A percentile compares a stretch with the other conserved stretches of the same genome.
Conservation (phyloP, 2,329 filamentous ascomycete genomes). For the Nemania sp. region DNA sequence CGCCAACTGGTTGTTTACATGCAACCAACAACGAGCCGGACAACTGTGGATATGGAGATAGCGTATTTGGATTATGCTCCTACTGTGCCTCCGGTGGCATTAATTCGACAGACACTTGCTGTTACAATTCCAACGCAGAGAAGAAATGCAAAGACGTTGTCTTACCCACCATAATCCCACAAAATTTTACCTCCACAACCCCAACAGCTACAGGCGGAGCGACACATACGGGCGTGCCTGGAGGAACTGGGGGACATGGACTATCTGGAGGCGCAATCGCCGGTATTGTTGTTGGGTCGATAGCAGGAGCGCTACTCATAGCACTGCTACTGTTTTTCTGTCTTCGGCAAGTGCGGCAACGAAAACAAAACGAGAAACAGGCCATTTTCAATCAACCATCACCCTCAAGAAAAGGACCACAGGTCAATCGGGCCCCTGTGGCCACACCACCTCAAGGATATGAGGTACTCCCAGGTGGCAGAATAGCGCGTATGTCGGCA, state of each 20-base stretch:
- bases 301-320: slow-evolving; percentile 73
- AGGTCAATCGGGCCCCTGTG: slow-evolving; percentile 46
- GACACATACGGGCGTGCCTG: slow-evolving; percentile 40
- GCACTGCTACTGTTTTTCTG: slow-evolving; percentile 72
- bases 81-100: slow-evolving; percentile 83
- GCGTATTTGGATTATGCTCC: slow-evolving; percentile 76
- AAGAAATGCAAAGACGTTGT: slow-evolving; percentile 74
- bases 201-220: slow-evolving; percentile 53
- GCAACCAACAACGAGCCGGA: slow-evolving; percentile 79
- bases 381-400: slow-evolving; percentile 91
- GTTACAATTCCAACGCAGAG: slow-evolving; percentile 78
- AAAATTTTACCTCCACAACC: slow-evolving; percentile 59
- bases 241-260: slow-evolving; percentile 38
- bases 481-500: slow-evolving; percentile 95
- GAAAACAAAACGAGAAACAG: slow-evolving; percentile 64
- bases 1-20: slow-evolving; percentile 71
- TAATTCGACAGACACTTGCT: slow-evolving; percentile 95
- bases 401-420: slow-evolving; percentile 61
- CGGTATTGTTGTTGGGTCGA: slow-evolving; percentile 81
- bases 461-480: slow-evolving; percentile 80
- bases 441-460: slow-evolving; percentile 56
- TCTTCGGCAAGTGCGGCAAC: slow-evolving; percentile 56
- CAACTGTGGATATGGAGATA: slow-evolving; percentile 83
- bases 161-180: slow-evolving; percentile 74
- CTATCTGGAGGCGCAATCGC: slow-evolving; percentile 88